Base-by-base conservation (phyloP, 306 rosid species). In the Medicago lupulina region DNA sequence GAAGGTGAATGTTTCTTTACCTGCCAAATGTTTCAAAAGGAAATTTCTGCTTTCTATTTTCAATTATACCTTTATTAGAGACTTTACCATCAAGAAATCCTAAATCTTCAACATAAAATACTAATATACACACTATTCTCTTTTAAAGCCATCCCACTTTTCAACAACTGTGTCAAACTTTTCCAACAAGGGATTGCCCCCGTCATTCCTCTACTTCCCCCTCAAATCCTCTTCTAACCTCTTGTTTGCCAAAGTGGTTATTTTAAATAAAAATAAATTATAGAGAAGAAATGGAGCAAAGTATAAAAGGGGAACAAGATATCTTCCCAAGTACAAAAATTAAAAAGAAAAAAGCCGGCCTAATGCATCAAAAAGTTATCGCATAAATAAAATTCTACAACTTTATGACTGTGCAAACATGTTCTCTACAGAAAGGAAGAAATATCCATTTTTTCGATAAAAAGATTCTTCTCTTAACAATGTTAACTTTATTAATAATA, bases 151-250 rank as follows among this genome's bases (percentile, higher is more conserved):
- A 13, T 65, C 46, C 76, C 75, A 38, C 65, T 76, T 54, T 70
- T 14, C 62, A 63, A 53, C 64, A 76, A 16, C 61, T 64, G 43
- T 40, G 19, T 43, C 59, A 63, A 60, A 51, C 67, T 53, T 71
- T 63, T 57, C 50, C 47, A 15, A 74, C 71, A 78, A 62, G 70
- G 67, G 75, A 68, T 75, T 4, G 6, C 23, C 75, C 54, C 71
- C 54, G 50, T 72, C 70, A 61, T 78, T 78, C 73, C 59, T 34
- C 70, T 43, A 65, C 62, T 70, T 50, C 64, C 41, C 53, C 55
- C 71, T 39, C 60, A 82, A 53, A 55, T 58, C 28, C 51, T 25
- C 23, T 49, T 59, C 50, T 65, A 46, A 67, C 17, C 76, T 67
- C 79, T 63, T 67, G 76, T 34, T 28, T 11, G 15, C 44, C 76